Percentiles rank a stretch among this genome's conserved stretches.
Conservation (phyloP, 495 filamentous ascomycete species). For the Pyrenopolyporus hunteri region DNA sequence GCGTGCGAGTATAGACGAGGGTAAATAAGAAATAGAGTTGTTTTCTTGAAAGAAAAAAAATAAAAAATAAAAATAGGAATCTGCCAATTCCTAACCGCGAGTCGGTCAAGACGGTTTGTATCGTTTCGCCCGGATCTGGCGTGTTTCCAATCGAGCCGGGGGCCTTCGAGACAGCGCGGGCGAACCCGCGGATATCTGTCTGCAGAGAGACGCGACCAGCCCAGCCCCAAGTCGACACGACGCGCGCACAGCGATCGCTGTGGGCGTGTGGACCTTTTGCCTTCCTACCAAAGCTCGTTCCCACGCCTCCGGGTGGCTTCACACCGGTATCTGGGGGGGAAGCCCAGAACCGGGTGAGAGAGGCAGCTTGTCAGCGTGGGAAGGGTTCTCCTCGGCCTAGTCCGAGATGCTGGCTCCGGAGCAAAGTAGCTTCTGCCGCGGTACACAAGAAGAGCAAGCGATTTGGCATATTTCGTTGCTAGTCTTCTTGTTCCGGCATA, state of each 20-base stretch:
- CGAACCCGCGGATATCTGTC: slow-evolving; percentile 44
- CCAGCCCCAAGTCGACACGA: slow-evolving; percentile 40
- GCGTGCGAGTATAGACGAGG: background rate
- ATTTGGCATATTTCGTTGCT: background rate
- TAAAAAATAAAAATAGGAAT: no score
- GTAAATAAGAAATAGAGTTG: background rate
- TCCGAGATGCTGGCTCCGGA: slow-evolving; percentile 62
- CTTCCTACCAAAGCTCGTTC: slow-evolving; percentile 36
- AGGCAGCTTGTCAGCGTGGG: slow-evolving; percentile 39
- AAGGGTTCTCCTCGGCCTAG: slow-evolving; percentile 56
- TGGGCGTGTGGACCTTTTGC: slow-evolving; percentile 13
- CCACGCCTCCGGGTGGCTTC: slow-evolving; percentile 41
- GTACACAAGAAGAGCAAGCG: slow-evolving; percentile 14
- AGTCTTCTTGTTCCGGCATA: slow-evolving; percentile 39
- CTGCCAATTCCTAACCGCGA: slow-evolving; percentile 31
- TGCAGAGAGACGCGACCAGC: slow-evolving; percentile 56
- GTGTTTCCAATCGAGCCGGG: slow-evolving; percentile 40
- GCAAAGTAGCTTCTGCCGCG: slow-evolving; percentile 54
- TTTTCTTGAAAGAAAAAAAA: no score
- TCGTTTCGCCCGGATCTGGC: slow-evolving; percentile 27
- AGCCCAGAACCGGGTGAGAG: slow-evolving; percentile 14
- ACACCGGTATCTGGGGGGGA: slow-evolving; percentile 7
- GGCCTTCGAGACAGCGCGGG: slow-evolving; percentile 49
- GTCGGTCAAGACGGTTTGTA: slow-evolving; percentile 6
- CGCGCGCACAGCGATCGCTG: slow-evolving; percentile 14